Evolutionary conservation across 108 stramenopile species (phyloP).

Genomic region (Fragilariopsis cylindrus): DNA sequence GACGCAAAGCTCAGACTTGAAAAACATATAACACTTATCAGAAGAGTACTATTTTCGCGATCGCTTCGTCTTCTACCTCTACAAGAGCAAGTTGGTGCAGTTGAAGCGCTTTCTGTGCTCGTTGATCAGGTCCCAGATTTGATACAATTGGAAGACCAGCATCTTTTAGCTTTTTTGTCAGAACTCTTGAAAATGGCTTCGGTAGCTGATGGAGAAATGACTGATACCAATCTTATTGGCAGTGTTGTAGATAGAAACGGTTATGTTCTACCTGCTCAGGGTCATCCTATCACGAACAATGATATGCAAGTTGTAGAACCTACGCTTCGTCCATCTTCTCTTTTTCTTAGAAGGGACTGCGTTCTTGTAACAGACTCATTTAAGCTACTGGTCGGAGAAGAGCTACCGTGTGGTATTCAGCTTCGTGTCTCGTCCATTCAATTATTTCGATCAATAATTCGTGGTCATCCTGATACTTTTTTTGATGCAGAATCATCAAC

Average conservation of each 20-base stretch:
- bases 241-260: constrained; percentile 82
- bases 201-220: constrained; percentile 87
- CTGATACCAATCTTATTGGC: constrained; percentile 53
- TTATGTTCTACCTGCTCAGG: constrained; percentile 47
- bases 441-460: constrained; percentile 68
- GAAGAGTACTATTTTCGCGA: constrained; percentile 70
- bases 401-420: constrained; percentile 72
- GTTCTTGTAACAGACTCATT: constrained; percentile 39
- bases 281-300: neutral
- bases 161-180: constrained; percentile 71
- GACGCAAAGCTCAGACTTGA: constrained; percentile 9
- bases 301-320: neutral
- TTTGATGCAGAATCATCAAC: constrained; percentile 72
- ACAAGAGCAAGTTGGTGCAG: constrained; percentile 72
- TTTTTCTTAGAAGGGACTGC: constrained; percentile 64
- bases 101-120: constrained; percentile 71
- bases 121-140: constrained; percentile 58
- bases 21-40: constrained; percentile 37
- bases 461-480: constrained; percentile 62
- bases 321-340: constrained; percentile 40
- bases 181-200: constrained; percentile 84
- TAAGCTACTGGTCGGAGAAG: constrained; percentile 51
- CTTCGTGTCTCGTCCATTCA: constrained; percentile 69
- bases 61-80: constrained; percentile 70
- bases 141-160: constrained; percentile 63